Percentiles rank a stretch among this genome's conserved stretches.
Conservation (phyloP, 495 filamentous ascomycete species). For the Aspergillus homomorphus region DNA sequence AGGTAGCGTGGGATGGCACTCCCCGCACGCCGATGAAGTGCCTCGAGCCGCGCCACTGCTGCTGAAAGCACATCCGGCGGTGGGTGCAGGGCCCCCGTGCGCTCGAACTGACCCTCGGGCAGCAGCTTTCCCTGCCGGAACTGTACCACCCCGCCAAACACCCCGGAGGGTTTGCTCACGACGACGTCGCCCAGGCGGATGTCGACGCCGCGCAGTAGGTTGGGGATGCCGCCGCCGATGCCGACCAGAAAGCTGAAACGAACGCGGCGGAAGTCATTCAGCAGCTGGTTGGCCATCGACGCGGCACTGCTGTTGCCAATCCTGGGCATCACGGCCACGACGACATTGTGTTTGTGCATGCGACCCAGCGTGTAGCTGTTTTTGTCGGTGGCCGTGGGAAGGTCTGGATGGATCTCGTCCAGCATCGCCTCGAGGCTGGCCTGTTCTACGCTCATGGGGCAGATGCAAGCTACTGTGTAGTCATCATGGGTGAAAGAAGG, state of each 20-base stretch:
- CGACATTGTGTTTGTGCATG: not conserved
- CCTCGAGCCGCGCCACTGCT: too few relatives aligned
- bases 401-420: constrained; percentile 1
- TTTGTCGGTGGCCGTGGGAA: not conserved
- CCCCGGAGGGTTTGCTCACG: too few relatives aligned
- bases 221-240: too few relatives aligned
- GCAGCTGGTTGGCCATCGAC: not conserved
- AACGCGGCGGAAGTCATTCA: not conserved
- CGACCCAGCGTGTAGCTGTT: constrained; percentile 5
- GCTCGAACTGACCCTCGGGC: too few relatives aligned
- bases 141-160: too few relatives aligned
- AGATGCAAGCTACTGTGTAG: constrained; percentile 1
- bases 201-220: too few relatives aligned
- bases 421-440: constrained; percentile 1
- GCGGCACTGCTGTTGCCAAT: constrained; percentile 2
- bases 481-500: too few relatives aligned
- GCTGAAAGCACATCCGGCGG: too few relatives aligned
- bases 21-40: constrained; percentile 11
- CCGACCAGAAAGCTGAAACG: too few relatives aligned
- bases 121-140: too few relatives aligned
- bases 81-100: too few relatives aligned
- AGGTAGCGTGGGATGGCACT: constrained; percentile 13
- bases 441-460: constrained; percentile 5
- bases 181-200: too few relatives aligned
- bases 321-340: not conserved